These are phyloP conservation scores for Cavenderia fasciculata DNA, from an alignment of 78 protist genomes.

Conservation along the genomic window DNA sequence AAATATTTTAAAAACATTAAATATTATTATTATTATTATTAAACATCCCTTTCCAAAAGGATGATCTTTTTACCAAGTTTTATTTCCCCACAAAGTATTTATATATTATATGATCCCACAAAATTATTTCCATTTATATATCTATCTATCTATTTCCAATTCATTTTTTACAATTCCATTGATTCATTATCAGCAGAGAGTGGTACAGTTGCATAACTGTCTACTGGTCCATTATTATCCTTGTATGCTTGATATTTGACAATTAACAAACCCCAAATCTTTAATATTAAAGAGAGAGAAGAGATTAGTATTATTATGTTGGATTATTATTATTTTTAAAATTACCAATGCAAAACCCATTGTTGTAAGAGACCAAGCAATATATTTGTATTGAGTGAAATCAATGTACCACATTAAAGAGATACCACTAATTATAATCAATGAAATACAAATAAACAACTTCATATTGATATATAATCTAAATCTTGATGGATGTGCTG, in stretches of 20 bases:
- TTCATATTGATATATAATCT: constrained; percentile 5
- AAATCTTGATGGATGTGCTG: not conserved
- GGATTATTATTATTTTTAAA: not conserved
- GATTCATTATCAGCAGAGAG: constrained; percentile 8
- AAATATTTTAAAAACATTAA: not conserved
- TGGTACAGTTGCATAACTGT: not conserved
- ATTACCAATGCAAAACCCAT: constrained; percentile 36
- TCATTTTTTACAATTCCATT: not conserved
- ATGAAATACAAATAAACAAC: not conserved
- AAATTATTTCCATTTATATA: no score
- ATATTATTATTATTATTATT: not conserved
- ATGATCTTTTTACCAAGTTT: no score
- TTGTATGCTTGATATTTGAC: constrained; percentile 42
- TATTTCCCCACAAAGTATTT: no score
- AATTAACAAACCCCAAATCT: constrained; percentile 44
- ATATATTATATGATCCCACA: no score
- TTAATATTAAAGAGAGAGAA: not conserved
- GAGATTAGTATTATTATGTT: not conserved
- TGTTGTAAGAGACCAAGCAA: constrained; percentile 8
- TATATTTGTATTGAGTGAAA: not conserved
- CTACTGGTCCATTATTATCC: not conserved
- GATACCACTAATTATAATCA: not conserved
- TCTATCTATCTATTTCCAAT: no score
- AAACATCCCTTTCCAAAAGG: not conserved
- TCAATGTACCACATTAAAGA: constrained; percentile 12